Conservation (phyloP, 768 basidiomycete species). For the Kwoniella sp. region DNA sequence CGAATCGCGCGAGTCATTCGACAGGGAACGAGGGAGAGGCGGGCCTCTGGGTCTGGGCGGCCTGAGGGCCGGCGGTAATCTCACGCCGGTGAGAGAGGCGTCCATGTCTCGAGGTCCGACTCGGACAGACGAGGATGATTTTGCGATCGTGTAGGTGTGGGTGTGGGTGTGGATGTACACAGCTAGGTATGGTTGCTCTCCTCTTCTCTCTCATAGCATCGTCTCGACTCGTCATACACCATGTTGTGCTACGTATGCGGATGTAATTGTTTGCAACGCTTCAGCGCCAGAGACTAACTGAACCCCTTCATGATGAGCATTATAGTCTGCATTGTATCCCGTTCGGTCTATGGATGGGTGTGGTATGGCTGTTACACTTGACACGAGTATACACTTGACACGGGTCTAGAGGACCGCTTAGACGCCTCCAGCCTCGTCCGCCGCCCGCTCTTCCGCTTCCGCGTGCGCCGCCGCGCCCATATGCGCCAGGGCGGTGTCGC, state of each 20-base stretch:
- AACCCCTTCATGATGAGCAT: no score
- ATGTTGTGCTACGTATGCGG: no score
- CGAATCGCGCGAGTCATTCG: slow-evolving; percentile 4
- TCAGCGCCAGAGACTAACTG: no score
- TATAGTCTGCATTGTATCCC: no score
- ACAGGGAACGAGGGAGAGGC: slow-evolving; percentile 2
- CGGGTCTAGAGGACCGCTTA: background rate
- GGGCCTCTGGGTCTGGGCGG: background rate
- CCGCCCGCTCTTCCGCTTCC: slow-evolving; percentile 27
- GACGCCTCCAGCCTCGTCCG: slow-evolving; percentile 8
- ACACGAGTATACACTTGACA: background rate
- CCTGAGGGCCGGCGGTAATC: background rate
- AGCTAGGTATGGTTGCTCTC: no score
- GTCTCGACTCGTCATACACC: no score
- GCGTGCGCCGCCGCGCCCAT: slow-evolving; percentile 26
- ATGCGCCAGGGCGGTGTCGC: slow-evolving; percentile 38
- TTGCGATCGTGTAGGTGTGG: background rate
- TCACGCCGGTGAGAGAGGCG: slow-evolving; percentile 16
- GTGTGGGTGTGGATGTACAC: no score
- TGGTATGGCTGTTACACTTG: background rate
- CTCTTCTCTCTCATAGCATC: no score
- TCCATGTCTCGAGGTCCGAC: slow-evolving; percentile 14
- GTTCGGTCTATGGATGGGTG: no score
- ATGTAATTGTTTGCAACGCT: no score
- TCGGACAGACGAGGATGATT: background rate